phyloP scores from a whole-genome alignment of 768 basidiomycete species.

The Fomitopsis serialis region DNA sequence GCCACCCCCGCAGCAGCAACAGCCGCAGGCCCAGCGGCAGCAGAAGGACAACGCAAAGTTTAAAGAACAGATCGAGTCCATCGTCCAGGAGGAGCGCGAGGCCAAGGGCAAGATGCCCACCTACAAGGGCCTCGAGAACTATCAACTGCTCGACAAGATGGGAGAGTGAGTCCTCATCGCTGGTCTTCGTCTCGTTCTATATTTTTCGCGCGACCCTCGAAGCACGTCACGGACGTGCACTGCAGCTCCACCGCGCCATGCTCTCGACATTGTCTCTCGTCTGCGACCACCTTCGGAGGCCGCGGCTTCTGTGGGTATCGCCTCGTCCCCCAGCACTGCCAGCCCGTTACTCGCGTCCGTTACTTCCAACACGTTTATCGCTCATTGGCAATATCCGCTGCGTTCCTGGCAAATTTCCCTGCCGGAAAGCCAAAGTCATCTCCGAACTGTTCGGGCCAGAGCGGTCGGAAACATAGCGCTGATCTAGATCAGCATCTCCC shows the following conservation, averaged over 20 bases:
- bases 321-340: too few relatives aligned
- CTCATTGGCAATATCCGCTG: too few relatives aligned
- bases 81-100: slow-evolving; percentile 72
- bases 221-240: neutral
- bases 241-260: neutral
- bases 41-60: slow-evolving; percentile 30
- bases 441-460: too few relatives aligned
- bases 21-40: slow-evolving; percentile 25
- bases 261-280: too few relatives aligned
- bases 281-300: too few relatives aligned
- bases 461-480: too few relatives aligned
- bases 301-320: too few relatives aligned
- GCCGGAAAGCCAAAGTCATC: too few relatives aligned
- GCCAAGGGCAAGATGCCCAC: slow-evolving; percentile 75
- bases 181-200: neutral
- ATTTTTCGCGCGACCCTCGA: neutral
- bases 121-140: slow-evolving; percentile 82
- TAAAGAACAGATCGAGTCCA: slow-evolving; percentile 49
- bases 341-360: too few relatives aligned
- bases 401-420: too few relatives aligned
- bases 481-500: too few relatives aligned
- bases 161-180: slow-evolving; percentile 69
- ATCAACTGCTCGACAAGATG: slow-evolving; percentile 78
- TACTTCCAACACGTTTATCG: too few relatives aligned
- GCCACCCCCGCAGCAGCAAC: slow-evolving; percentile 16